Percentiles rank a stretch among this genome's conserved stretches.
phyloP scores from a whole-genome alignment of 257 asterid genomes.

The Salvia hispanica region DNA sequence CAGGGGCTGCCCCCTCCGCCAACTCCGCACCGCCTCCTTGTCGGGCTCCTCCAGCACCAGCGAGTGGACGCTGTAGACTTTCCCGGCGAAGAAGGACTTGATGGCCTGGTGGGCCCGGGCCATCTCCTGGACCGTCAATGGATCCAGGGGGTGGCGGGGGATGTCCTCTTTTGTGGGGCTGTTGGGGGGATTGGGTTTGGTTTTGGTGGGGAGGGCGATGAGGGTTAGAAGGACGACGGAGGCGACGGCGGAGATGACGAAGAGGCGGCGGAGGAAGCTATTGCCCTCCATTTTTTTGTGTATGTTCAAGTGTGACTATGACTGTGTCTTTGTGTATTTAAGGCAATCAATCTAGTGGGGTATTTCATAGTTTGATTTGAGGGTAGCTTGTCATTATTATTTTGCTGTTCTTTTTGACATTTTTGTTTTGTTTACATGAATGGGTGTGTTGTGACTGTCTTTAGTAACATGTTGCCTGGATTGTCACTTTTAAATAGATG shows the following conservation, averaged over 20 bases:
- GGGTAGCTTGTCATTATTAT: too few relatives aligned
- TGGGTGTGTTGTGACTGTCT: too few relatives aligned
- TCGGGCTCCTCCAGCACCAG: slow-evolving; percentile 67
- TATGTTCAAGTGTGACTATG: too few relatives aligned
- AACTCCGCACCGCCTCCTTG: slow-evolving; percentile 49
- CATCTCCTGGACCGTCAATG: slow-evolving; percentile 64
- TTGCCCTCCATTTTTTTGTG: slow-evolving; percentile 42
- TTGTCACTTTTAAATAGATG: too few relatives aligned
- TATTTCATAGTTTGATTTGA: too few relatives aligned
- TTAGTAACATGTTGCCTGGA: too few relatives aligned
- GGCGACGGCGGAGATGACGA: slow-evolving; percentile 36
- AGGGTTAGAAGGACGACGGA: slow-evolving; percentile 32
- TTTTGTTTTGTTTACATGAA: too few relatives aligned
- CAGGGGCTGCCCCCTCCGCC: slow-evolving; percentile 51
- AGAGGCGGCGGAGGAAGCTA: slow-evolving; percentile 36
- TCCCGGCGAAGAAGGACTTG: slow-evolving; percentile 37
- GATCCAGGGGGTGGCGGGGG: slow-evolving; percentile 77
- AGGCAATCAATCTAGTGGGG: too few relatives aligned
- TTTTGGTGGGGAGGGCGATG: slow-evolving; percentile 8
- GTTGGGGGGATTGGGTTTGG: slow-evolving; percentile 36
- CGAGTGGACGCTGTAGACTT: slow-evolving; percentile 58
- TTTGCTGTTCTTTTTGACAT: too few relatives aligned
- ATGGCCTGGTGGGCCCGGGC: slow-evolving; percentile 42
- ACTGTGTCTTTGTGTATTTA: too few relatives aligned
- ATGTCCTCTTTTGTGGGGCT: slow-evolving; percentile 35